Percentiles rank a stretch among this genome's conserved stretches.
Evolutionary conservation across 805 yeast genomes (phyloP).

Genomic region (Candida orba): DNA sequence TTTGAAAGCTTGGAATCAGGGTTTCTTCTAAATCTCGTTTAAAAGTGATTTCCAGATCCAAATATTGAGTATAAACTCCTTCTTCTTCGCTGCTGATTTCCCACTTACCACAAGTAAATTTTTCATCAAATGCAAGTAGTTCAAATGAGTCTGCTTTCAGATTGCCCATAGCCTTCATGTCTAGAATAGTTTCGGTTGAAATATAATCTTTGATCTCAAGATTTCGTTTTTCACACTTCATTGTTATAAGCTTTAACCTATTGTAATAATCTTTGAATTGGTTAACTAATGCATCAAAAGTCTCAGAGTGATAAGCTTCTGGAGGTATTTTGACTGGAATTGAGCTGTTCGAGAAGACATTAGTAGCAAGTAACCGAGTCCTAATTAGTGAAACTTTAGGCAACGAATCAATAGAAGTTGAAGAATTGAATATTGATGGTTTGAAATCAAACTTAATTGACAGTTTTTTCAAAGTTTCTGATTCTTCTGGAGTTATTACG

Average conservation of each 20-base stretch:
- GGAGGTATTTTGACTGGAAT: slow-evolving; percentile 38
- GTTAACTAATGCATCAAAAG: slow-evolving; percentile 17
- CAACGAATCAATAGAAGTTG: slow-evolving; percentile 19
- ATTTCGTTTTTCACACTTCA: slow-evolving; percentile 5
- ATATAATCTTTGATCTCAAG: slow-evolving; percentile 8
- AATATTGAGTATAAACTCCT: not conserved
- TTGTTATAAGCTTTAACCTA: slow-evolving; percentile 14
- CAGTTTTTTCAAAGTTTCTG: slow-evolving; percentile 20
- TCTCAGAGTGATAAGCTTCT: slow-evolving; percentile 18
- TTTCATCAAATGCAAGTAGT: slow-evolving; percentile 1
- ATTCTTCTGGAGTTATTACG: slow-evolving; percentile 24
- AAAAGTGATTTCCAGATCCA: slow-evolving; percentile 32
- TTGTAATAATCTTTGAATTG: slow-evolving; percentile 16
- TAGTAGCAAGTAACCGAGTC: slow-evolving; percentile 27
- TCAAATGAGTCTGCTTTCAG: slow-evolving; percentile 9
- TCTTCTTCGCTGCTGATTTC: slow-evolving; percentile 18
- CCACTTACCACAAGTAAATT: slow-evolving; percentile 7
- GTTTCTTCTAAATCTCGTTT: slow-evolving; percentile 39
- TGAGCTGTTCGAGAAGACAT: slow-evolving; percentile 27
- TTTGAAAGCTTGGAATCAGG: slow-evolving; percentile 55
- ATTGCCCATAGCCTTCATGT: slow-evolving; percentile 18
- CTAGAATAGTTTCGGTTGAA: slow-evolving; percentile 9
- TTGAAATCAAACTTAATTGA: slow-evolving; percentile 24
- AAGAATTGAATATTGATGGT: slow-evolving; percentile 19
- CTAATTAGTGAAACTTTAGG: slow-evolving; percentile 13